phyloP scores from a whole-genome alignment of 1,139 yeast genomes.

The Petasospora fabianii region DNA sequence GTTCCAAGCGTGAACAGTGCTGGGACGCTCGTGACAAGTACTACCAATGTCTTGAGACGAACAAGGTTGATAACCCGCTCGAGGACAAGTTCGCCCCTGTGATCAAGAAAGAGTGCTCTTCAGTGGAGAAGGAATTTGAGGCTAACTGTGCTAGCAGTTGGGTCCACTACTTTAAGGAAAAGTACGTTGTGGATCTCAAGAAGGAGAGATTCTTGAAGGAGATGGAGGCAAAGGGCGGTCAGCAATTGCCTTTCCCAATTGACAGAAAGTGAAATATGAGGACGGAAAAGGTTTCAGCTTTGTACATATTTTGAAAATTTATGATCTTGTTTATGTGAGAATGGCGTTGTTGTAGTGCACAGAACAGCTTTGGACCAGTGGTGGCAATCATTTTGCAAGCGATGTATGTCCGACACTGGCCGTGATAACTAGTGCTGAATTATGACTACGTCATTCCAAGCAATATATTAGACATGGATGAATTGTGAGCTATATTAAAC shows the following conservation, averaged over 20 bases:
- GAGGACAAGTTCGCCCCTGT: constrained; percentile 34
- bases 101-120: constrained; percentile 39
- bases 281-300: not conserved
- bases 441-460: no score
- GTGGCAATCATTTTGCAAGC: no score
- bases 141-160: constrained; percentile 60
- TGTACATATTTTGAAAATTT: constrained; percentile 6
- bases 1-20: constrained; percentile 53
- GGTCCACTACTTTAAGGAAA: constrained; percentile 68
- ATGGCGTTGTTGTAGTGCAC: not conserved
- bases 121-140: constrained; percentile 44
- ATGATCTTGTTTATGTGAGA: not conserved
- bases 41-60: constrained; percentile 54
- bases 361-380: no score
- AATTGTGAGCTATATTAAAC: no score
- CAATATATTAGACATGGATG: no score
- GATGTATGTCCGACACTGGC: no score
- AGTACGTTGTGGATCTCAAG: constrained; percentile 54
- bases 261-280: constrained; percentile 14
- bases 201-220: constrained; percentile 49
- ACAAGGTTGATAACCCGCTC: constrained; percentile 46
- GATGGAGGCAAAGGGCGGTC: constrained; percentile 48
- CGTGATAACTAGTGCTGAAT: no score
- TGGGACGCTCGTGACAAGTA: constrained; percentile 66
- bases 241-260: constrained; percentile 26